phyloP scores from a whole-genome alignment of 257 asterid species.

The Solanum chilense region DNA sequence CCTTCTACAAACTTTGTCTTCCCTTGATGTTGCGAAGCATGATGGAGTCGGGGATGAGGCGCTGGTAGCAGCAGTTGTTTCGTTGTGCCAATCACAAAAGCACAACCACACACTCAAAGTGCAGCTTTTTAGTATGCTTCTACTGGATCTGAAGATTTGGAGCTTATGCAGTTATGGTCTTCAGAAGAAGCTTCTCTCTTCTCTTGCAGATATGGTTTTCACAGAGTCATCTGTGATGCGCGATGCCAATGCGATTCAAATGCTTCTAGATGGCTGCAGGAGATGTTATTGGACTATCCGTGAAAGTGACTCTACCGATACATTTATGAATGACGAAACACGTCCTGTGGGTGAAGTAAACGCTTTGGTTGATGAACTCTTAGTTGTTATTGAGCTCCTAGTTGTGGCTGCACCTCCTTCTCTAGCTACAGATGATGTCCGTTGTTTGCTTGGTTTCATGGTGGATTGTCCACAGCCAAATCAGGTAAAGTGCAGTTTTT shows the following conservation, averaged over 20 bases:
- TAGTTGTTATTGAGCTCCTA: constrained; percentile 87
- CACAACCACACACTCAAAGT: constrained; percentile 75
- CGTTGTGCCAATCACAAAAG: constrained; percentile 85
- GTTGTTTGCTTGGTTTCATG: constrained; percentile 94
- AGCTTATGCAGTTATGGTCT: constrained; percentile 96
- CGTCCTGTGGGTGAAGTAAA: constrained; percentile 92
- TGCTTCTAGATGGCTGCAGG: constrained; percentile 98
- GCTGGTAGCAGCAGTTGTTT: constrained; percentile 84
- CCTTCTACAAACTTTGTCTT: constrained; percentile 77
- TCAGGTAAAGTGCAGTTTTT: constrained; percentile 47
- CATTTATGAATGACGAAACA: constrained; percentile 41
- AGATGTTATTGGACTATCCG: constrained; percentile 86
- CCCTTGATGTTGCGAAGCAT: constrained; percentile 43
- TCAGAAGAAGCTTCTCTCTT: constrained; percentile 89
- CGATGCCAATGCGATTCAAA: constrained; percentile 94
- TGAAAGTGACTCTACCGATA: constrained; percentile 72
- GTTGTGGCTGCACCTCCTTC: constrained; percentile 87
- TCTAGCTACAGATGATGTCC: constrained; percentile 66
- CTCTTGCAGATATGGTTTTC: constrained; percentile 98
- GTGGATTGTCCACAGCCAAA: constrained; percentile 94
- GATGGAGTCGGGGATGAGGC: constrained; percentile 79
- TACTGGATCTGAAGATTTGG: constrained; percentile 91
- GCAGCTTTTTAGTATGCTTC: constrained; percentile 84
- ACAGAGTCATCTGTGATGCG: constrained; percentile 90
- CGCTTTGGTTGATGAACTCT: constrained; percentile 96